phyloP scores from a whole-genome alignment of 805 yeast genomes.

The Peterozyma xylosa region DNA sequence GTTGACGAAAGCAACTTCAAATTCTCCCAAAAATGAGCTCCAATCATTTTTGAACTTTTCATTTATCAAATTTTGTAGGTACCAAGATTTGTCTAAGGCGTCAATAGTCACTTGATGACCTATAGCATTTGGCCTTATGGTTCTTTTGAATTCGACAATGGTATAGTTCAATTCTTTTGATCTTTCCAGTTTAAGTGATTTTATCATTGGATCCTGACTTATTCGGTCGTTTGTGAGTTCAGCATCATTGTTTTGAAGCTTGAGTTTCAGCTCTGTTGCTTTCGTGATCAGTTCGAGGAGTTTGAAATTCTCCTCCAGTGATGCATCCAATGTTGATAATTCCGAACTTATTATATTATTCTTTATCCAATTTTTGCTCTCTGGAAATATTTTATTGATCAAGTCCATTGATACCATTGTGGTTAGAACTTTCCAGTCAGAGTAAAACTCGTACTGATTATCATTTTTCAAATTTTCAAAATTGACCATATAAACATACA shows the following conservation, averaged over 20 bases:
- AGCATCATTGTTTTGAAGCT: not conserved
- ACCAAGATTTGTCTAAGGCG: conserved; percentile 58
- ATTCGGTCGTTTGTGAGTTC: not conserved
- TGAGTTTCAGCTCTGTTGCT: conserved; percentile 13
- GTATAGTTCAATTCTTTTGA: conserved; percentile 33
- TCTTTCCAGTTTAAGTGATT: conserved; percentile 18
- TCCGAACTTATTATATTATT: conserved; percentile 11
- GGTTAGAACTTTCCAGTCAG: conserved; percentile 20
- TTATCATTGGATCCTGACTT: conserved; percentile 21
- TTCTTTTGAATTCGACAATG: conserved; percentile 30
- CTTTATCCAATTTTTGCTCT: conserved; percentile 1
- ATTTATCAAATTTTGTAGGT: conserved; percentile 29
- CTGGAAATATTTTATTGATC: conserved; percentile 20
- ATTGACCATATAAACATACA: conserved; percentile 30
- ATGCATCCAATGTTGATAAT: conserved; percentile 39
- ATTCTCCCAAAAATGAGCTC: conserved; percentile 37
- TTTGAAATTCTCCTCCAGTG: conserved; percentile 39
- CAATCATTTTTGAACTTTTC: conserved; percentile 17
- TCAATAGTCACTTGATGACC: conserved; percentile 39
- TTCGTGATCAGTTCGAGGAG: conserved; percentile 28
- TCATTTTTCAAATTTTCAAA: conserved; percentile 13
- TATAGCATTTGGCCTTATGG: conserved; percentile 26
- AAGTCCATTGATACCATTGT: conserved; percentile 17
- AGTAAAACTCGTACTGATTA: not conserved
- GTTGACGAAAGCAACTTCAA: conserved; percentile 43